A percentile compares a stretch with the other conserved stretches of the same genome.
These are phyloP conservation scores for Fraxinus velutina DNA, from an alignment of 305 asterid genomes.

Conservation along the genomic window DNA sequence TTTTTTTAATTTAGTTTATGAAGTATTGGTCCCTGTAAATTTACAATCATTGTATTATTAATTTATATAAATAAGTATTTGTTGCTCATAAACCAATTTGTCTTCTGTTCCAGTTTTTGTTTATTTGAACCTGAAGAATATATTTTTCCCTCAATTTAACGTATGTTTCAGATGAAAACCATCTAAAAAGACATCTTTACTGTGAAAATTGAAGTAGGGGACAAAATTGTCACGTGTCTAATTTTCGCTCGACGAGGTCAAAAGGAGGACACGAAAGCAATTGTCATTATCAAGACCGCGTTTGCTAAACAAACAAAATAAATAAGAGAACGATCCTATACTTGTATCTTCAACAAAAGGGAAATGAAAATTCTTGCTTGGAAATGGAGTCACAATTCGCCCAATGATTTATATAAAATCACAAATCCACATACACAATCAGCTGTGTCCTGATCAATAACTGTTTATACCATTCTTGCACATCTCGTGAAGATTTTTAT, in stretches of 20 bases:
- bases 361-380: not conserved
- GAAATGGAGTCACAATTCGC: not conserved
- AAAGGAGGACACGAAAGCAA: not conserved
- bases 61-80: not conserved
- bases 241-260: not conserved
- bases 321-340: not conserved
- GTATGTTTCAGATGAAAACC: not conserved
- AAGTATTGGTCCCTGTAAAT: not conserved
- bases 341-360: not conserved
- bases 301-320: not conserved
- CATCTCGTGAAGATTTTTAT: constrained; percentile 25
- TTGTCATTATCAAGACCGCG: not conserved
- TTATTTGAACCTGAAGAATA: not conserved
- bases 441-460: not conserved
- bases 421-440: not conserved
- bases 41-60: not conserved
- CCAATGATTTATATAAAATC: not conserved
- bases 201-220: not conserved
- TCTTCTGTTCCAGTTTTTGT: not conserved
- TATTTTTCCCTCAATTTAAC: not conserved
- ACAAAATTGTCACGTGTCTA: not conserved
- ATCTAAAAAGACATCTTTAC: not conserved
- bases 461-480: constrained; percentile 3
- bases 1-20: not conserved
- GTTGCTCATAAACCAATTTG: not conserved